A percentile compares a stretch with the other conserved stretches of the same genome.
Conservation (phyloP, 176 grass and related monocot species). For the Musa itinerans region DNA sequence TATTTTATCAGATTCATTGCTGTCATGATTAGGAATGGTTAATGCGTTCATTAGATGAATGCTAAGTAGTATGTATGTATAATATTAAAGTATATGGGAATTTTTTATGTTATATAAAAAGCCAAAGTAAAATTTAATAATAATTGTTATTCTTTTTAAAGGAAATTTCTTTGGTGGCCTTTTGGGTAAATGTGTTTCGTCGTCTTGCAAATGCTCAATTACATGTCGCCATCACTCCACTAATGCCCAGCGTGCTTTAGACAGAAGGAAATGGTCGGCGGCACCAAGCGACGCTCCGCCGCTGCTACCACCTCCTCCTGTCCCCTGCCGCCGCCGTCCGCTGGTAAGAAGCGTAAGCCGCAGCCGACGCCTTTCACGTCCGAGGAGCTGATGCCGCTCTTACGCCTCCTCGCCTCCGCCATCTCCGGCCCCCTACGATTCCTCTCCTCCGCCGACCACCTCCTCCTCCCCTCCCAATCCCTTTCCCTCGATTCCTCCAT, state of each 20-base stretch:
- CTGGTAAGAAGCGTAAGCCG: constrained; percentile 28
- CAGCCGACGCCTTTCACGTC: constrained; percentile 35
- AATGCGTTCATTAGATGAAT: too few species aligned
- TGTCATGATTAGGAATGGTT: too few species aligned
- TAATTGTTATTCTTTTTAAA: too few species aligned
- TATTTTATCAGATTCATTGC: too few species aligned
- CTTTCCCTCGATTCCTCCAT: constrained; percentile 23
- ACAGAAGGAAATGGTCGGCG: background rate
- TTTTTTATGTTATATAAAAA: too few species aligned
- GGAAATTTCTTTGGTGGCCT: too few species aligned
- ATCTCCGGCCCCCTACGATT: constrained; percentile 26
- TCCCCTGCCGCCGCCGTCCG: constrained; percentile 16
- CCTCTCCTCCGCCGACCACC: constrained; percentile 34
- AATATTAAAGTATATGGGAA: too few species aligned
- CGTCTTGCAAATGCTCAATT: too few species aligned
- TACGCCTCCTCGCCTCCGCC: constrained; percentile 20
- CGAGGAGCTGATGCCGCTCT: constrained; percentile 18
- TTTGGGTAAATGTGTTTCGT: too few species aligned
- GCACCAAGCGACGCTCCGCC: constrained; percentile 26
- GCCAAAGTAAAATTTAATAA: too few species aligned
- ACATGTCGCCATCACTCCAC: too few species aligned
- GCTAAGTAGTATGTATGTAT: too few species aligned
- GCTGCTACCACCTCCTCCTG: constrained; percentile 32
- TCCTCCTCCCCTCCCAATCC: constrained; percentile 50
- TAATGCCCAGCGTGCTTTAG: background rate